Evolutionary conservation across 2,329 filamentous ascomycete genomes (phyloP), one percentile per base, ranked within the genome.

Genomic region (Fusarium chuoi): DNA sequence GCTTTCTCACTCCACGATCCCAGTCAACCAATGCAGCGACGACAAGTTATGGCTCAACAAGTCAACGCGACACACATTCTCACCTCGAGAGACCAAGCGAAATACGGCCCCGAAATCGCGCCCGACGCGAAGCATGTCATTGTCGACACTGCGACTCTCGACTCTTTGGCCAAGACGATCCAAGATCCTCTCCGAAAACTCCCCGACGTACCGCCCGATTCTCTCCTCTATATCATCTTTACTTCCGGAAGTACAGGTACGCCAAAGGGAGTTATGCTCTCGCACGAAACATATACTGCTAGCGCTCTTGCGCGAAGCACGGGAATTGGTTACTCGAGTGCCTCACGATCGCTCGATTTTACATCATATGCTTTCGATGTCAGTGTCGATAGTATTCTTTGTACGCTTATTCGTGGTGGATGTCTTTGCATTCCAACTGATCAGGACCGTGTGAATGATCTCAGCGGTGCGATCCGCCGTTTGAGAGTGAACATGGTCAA

Each of bases 211-310:
- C 80, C 90, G 6, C 73, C 85, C 6, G 78, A 79, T 10, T 79
- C 82, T 2, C 83, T 85, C 14, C 83, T 87, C 39, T 88, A 87
- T 68, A 88, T 91, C 75, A 90, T 91, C 76, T 92, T 91, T 78
- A 92, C 90, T 17, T 91, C 89, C 2, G 90, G 90, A 20, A 91
- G 89, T 67, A 92, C 90, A 0, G 90, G 90, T 12, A 87, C 86
- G 66, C 90, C 90, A 4, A 92, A 92, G 81, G 90, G 90, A 28
- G 89, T 91, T 8, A 84, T 91, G 51, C 82, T 87, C 64, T 83
- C 84, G 5, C 86, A 88, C 66, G 81, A 78, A 39, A 86, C 85
- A 61, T 87, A 85, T 65, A 84, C 84, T 36, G 86, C 84, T 52
- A 85, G 85, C 38, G 70, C 73, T 13, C 59, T 72, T 22, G 77